Conservation (phyloP, 176 grass and related monocot species). For the Aegilops tauschii region DNA sequence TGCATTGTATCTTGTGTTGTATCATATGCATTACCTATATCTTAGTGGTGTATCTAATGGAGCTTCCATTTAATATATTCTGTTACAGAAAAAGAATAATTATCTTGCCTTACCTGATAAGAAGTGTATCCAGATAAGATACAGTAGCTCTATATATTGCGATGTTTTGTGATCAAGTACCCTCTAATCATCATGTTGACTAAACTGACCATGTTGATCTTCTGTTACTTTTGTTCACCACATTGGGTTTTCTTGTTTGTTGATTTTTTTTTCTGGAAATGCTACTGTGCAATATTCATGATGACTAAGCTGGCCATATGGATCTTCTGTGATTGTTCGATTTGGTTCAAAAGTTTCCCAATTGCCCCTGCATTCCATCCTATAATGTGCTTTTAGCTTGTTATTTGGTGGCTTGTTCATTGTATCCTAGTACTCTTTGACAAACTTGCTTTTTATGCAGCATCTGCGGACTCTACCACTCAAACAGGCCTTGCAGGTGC, state of each 20-base stretch:
- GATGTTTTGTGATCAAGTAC: background rate
- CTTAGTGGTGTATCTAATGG: background rate
- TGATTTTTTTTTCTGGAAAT: background rate
- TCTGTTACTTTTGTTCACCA: background rate
- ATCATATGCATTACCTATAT: background rate
- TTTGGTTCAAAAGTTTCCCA: background rate
- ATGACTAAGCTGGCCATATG: background rate
- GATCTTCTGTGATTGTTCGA: background rate
- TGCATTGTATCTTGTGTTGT: background rate
- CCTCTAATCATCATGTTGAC: background rate
- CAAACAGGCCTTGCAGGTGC: slow-evolving; percentile 54
- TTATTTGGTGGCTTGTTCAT: slow-evolving; percentile 34
- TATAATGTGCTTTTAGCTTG: background rate
- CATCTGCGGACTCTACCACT: slow-evolving; percentile 77
- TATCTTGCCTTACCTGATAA: background rate
- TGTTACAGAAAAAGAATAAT: background rate
- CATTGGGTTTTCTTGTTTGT: background rate
- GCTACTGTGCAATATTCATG: background rate
- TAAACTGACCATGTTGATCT: background rate
- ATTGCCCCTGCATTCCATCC: background rate
- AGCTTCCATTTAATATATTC: background rate
- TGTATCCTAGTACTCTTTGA: slow-evolving; percentile 12
- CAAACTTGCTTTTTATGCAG: slow-evolving; percentile 46
- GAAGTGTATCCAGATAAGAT: background rate
- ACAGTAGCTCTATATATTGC: background rate